phyloP scores from a whole-genome alignment of 1,139 yeast species.

The Wickerhamomyces sp. region DNA sequence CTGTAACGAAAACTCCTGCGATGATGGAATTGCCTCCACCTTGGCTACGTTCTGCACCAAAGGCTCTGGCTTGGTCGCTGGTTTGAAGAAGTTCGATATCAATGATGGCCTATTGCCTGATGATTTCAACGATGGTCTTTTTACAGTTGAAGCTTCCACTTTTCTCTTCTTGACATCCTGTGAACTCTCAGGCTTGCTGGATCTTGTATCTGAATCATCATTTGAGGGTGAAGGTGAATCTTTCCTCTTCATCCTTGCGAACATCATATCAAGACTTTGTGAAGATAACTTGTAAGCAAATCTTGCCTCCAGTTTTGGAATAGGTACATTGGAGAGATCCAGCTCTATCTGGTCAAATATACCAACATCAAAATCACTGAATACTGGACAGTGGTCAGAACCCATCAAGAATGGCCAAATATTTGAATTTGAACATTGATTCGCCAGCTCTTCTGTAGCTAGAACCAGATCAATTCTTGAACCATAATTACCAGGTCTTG shows the following conservation, averaged over 20 bases:
- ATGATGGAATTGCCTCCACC: neutral
- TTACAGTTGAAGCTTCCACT: neutral
- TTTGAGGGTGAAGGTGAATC: neutral
- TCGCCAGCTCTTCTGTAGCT: constrained; percentile 35
- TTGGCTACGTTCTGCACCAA: neutral
- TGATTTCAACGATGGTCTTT: neutral
- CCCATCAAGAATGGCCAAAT: constrained; percentile 72
- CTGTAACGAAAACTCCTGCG: neutral
- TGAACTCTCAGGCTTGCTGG: neutral
- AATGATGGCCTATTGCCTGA: neutral
- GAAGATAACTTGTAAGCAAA: constrained; percentile 45
- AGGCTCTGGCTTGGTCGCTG: neutral
- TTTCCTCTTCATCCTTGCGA: constrained; percentile 27
- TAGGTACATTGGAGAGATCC: neutral
- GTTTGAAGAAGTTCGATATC: constrained; percentile 26
- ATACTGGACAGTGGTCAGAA: constrained; percentile 94
- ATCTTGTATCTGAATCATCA: neutral
- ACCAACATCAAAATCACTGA: constrained; percentile 48
- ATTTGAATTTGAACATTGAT: constrained; percentile 42
- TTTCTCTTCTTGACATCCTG: neutral
- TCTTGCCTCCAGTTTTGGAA: constrained; percentile 53
- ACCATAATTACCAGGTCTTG: constrained; percentile 83
- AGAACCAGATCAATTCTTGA: constrained; percentile 81
- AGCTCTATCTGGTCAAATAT: neutral
- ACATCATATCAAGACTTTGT: constrained; percentile 51